Percentiles rank a stretch among this genome's conserved stretches.
These are phyloP conservation scores for Cladosporium sp. DNA, from an alignment of 2,329 filamentous ascomycete genomes.

Conservation along the genomic window DNA sequence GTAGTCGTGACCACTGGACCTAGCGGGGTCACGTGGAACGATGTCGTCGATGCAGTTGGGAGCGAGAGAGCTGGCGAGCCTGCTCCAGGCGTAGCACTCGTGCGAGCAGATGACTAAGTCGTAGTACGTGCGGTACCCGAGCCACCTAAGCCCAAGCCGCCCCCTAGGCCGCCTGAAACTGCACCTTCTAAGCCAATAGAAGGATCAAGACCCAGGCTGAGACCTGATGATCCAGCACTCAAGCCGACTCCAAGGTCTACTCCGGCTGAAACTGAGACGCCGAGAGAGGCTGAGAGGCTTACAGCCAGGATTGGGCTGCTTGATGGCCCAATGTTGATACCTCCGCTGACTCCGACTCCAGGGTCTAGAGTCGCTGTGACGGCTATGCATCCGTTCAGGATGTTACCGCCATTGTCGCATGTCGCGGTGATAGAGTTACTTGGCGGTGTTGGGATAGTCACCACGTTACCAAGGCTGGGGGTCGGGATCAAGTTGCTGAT, in stretches of 20 bases:
- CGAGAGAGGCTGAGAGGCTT: constrained; percentile 3
- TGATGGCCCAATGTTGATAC: constrained; percentile 13
- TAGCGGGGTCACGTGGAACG: background rate
- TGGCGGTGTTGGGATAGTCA: background rate
- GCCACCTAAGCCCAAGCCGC: background rate
- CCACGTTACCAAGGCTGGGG: background rate
- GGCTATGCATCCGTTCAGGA: constrained; percentile 22
- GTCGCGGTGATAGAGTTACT: constrained; percentile 1
- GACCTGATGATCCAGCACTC: constrained; percentile 18
- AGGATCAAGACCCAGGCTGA: constrained; percentile 4
- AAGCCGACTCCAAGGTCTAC: constrained; percentile 8
- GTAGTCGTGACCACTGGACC: constrained; percentile 10
- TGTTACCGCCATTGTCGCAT: constrained; percentile 22
- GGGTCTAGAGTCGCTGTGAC: background rate
- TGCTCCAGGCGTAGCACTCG: constrained; percentile 11
- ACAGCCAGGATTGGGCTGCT: constrained; percentile 19
- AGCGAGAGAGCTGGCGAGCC: background rate
- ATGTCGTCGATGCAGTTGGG: background rate
- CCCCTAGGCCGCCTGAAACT: constrained; percentile 2
- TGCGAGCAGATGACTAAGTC: background rate
- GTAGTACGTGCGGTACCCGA: background rate
- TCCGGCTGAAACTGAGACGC: constrained; percentile 7
- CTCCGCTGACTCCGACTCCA: constrained; percentile 8
- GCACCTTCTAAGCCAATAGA: constrained; percentile 7
- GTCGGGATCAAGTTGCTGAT: background rate